Evolutionary conservation across 2,329 filamentous ascomycete species (phyloP).

Genomic region (Chaetomiaceae sp.): DNA sequence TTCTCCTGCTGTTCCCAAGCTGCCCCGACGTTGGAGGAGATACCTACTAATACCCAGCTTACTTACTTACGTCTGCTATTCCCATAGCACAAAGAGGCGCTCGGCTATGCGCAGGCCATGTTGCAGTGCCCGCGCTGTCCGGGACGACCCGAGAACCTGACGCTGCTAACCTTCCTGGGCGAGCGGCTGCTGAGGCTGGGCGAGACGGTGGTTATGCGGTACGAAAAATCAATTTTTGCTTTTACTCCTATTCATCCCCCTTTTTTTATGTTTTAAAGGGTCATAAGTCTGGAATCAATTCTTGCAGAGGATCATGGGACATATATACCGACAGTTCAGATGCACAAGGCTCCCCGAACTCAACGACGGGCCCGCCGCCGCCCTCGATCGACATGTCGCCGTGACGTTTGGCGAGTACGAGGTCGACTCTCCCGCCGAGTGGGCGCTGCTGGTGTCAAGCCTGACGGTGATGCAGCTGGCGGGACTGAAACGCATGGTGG

Average conservation of each 20-base stretch:
- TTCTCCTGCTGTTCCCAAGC: no score
- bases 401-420: conserved; percentile 9
- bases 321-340: no score
- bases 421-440: conserved; percentile 9
- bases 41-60: no score
- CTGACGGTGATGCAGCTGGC: conserved; percentile 8
- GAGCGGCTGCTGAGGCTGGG: conserved; percentile 7
- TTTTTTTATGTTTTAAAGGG: background rate
- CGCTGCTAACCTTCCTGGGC: conserved; percentile 10
- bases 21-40: no score
- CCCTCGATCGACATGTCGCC: background rate
- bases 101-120: conserved; percentile 9
- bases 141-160: conserved; percentile 8
- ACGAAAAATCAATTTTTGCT: no score
- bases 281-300: no score
- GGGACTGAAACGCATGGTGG: background rate
- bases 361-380: no score
- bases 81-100: conserved; percentile 11
- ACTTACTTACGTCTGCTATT: no score
- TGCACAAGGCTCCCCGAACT: no score
- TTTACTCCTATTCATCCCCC: no score
- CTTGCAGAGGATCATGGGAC: no score
- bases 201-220: no score
- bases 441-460: conserved; percentile 3
- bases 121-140: conserved; percentile 7